A percentile compares a stretch with the other conserved stretches of the same genome.
Evolutionary conservation across 345 rosid genomes (phyloP).

Genomic region (Raphanus sativus): DNA sequence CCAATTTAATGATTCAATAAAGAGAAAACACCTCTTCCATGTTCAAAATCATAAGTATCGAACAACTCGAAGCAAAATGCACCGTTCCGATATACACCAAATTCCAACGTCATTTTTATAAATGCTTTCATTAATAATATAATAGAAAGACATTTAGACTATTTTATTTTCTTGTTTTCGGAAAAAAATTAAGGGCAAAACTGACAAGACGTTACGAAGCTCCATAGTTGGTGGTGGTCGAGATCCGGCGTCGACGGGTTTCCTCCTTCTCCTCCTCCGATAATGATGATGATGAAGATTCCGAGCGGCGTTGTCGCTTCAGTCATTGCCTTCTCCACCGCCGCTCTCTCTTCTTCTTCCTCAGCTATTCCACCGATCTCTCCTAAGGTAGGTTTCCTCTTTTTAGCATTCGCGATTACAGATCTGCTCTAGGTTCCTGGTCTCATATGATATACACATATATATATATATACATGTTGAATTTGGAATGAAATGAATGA

Average conservation of each 20-base stretch:
- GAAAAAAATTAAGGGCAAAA: background rate
- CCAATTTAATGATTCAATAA: no score
- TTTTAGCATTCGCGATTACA: background rate
- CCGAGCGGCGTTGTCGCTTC: slow-evolving; percentile 33
- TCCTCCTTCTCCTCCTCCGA: slow-evolving; percentile 14
- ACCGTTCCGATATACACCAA: background rate
- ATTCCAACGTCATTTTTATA: background rate
- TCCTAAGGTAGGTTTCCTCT: slow-evolving; percentile 35
- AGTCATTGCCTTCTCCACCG: slow-evolving; percentile 29
- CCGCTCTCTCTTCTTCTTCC: slow-evolving; percentile 34
- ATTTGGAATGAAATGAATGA: slow-evolving; percentile 6
- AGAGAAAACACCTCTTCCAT: background rate
- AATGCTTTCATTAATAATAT: background rate
- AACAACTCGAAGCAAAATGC: background rate
- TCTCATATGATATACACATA: background rate
- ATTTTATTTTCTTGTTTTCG: background rate
- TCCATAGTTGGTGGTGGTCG: slow-evolving; percentile 30
- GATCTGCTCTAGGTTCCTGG: slow-evolving; percentile 3
- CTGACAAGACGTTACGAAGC: slow-evolving; percentile 11
- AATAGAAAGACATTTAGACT: background rate
- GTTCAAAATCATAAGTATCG: background rate
- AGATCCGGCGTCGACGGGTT: slow-evolving; percentile 38
- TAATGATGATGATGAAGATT: slow-evolving; percentile 15
- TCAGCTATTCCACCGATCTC: slow-evolving; percentile 16
- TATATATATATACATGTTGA: background rate